Evolutionary conservation across 768 basidiomycete genomes (phyloP).

Genomic region (Mycena metata): DNA sequence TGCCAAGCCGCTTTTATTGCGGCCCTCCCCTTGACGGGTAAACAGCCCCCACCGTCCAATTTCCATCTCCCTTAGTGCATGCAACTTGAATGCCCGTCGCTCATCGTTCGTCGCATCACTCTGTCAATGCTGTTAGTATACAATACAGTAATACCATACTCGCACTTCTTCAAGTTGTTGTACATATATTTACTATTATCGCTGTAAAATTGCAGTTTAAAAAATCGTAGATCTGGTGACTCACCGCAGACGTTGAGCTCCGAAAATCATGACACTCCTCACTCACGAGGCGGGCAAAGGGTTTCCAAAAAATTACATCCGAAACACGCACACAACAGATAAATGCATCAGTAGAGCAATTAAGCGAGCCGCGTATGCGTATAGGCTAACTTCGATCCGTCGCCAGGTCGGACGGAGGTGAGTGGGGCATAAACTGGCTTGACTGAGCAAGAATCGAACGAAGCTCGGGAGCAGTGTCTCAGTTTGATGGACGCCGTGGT

Average conservation of each 20-base stretch:
- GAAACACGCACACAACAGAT: not conserved
- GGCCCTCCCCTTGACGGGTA: too few relatives aligned
- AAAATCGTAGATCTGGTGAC: not conserved
- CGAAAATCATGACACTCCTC: too few relatives aligned
- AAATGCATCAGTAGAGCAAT: not conserved
- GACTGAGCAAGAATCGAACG: too few relatives aligned
- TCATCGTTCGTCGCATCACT: not conserved
- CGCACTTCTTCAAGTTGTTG: not conserved
- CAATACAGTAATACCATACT: not conserved
- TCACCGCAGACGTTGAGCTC: not conserved
- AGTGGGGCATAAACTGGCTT: too few relatives aligned
- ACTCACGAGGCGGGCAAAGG: too few relatives aligned
- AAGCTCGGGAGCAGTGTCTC: too few relatives aligned
- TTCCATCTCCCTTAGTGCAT: too few relatives aligned
- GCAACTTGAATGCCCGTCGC: not conserved
- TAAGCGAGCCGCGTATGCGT: not conserved
- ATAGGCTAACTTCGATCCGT: too few relatives aligned
- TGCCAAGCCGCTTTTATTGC: too few relatives aligned
- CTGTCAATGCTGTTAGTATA: conserved; percentile 19
- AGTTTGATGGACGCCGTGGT: too few relatives aligned
- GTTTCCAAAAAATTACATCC: not conserved
- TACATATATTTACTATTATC: not conserved
- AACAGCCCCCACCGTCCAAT: too few relatives aligned
- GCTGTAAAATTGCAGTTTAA: not conserved
- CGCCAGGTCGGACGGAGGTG: too few relatives aligned